Evolutionary conservation across 768 basidiomycete species (phyloP).

Genomic region (Boletus speciosus): DNA sequence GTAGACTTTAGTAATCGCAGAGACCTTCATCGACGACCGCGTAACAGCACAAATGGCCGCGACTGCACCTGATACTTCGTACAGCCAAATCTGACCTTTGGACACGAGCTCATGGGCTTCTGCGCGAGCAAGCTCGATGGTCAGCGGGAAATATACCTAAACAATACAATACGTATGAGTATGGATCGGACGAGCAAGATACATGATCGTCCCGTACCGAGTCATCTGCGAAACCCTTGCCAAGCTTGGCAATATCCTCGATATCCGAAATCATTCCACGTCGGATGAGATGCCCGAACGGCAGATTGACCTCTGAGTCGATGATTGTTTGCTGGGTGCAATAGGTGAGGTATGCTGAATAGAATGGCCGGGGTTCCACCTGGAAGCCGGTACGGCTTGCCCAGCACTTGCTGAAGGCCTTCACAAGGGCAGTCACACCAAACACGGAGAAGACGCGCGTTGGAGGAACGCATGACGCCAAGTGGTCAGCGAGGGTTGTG

Average conservation of each 20-base stretch:
- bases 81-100: slow-evolving; percentile 52
- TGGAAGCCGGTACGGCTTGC: slow-evolving; percentile 37
- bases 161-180: slow-evolving; percentile 1
- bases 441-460: slow-evolving; percentile 53
- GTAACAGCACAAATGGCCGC: slow-evolving; percentile 55
- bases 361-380: slow-evolving; percentile 44
- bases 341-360: slow-evolving; percentile 45
- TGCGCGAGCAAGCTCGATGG: slow-evolving; percentile 34
- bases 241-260: slow-evolving; percentile 39
- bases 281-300: slow-evolving; percentile 36
- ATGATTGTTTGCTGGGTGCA: slow-evolving; percentile 41
- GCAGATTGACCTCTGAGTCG: slow-evolving; percentile 21
- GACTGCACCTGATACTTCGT: slow-evolving; percentile 39
- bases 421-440: slow-evolving; percentile 40
- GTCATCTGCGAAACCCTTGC: slow-evolving; percentile 50
- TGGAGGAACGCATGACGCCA: slow-evolving; percentile 36
- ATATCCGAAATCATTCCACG: slow-evolving; percentile 39
- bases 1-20: slow-evolving; percentile 58
- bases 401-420: slow-evolving; percentile 44
- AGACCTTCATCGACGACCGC: slow-evolving; percentile 46
- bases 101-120: slow-evolving; percentile 48
- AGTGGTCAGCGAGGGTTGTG: slow-evolving; percentile 34
- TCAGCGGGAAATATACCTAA: slow-evolving; percentile 46
- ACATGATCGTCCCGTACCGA: slow-evolving; percentile 38
- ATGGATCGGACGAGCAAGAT: neutral